Evolutionary conservation across 2,329 filamentous ascomycete genomes (phyloP).

Genomic region (Juglanconis oblonga): DNA sequence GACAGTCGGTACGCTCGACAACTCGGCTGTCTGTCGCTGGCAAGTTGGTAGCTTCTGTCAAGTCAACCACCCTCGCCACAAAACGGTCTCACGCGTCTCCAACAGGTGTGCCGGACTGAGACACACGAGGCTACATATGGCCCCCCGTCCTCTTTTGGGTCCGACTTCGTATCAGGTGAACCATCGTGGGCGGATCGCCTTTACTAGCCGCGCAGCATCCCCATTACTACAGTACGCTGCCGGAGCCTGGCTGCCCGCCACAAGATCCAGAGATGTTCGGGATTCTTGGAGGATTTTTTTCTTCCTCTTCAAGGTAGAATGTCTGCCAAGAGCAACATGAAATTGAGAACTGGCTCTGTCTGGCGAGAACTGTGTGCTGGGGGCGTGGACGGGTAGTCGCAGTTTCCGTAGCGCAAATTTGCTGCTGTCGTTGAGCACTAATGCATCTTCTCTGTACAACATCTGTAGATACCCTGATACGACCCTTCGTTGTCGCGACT

Average conservation of each 20-base stretch:
- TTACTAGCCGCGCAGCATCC: background rate
- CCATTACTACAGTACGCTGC: background rate
- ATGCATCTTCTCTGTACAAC: conserved; percentile 3
- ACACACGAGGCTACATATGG: background rate
- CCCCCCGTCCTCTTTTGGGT: background rate
- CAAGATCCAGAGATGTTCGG: background rate
- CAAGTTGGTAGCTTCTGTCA: background rate
- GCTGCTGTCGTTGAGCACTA: conserved; percentile 10
- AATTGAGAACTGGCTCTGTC: background rate
- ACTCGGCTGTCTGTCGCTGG: no score
- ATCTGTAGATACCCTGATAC: background rate
- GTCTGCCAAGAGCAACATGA: background rate
- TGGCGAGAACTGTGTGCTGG: conserved; percentile 3
- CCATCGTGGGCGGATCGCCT: background rate
- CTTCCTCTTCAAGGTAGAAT: background rate
- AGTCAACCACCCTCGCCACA: background rate
- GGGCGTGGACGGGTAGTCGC: background rate
- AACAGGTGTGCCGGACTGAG: background rate
- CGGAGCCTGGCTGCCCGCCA: background rate
- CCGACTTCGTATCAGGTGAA: background rate
- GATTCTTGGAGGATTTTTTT: no score
- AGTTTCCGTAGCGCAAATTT: conserved; percentile 1
- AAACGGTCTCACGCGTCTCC: background rate
- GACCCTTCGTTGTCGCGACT: conserved; percentile 5
- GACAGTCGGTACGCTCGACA: no score